Base-by-base conservation (phyloP, 1,284 basidiomycete species). In the Pseudozyma flocculosa region DNA sequence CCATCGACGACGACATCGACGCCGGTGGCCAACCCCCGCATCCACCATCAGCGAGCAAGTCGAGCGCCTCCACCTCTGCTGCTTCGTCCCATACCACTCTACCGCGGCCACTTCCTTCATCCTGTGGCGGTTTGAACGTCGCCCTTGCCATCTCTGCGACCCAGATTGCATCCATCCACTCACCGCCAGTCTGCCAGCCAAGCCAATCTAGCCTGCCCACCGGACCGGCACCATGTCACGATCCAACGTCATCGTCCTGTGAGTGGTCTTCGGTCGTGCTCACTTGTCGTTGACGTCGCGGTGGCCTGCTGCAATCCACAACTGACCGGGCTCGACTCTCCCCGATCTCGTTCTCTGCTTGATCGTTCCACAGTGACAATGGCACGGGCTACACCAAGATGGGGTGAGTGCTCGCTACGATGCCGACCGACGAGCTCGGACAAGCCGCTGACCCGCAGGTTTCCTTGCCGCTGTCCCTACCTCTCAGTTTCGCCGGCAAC, bases 301-400 rank as follows among this genome's bases (percentile, higher is more conserved):
- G n/a, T n/a, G n/a, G n/a, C n/a, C n/a, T n/a, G n/a, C n/a, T n/a
- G n/a, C 57, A 48, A 51, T 60, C 21, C 41, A 34, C 11, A 53
- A 59, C 26, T 62, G 48, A 29, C 58, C 43, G 34, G 50, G 10
- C 1, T 48, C 17, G 19, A 45, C 45, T 2, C 46, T 17, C 45
- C 53, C 39, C 36, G 54, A 39, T 44, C 59, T 49, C 40, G 43
- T 24, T 45, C 15, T 17, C 43, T 46, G 64, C 21, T 54, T 60
- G 2, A 59, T 52, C 42, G 48, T 54, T 43, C 53, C 23, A 79
- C 69, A 92, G 91, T 76, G 93, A 97, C 82, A 96, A 96, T 84
- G 94, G 94, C 51, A 97, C 93, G 43, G 94, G 94, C 18, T 96
- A 85, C 81, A 94, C 92, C 22, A 97, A 97, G 85, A 88, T 96